These are phyloP conservation scores for Vicia sativa DNA, from an alignment of 306 rosid species.

Conservation along the genomic window DNA sequence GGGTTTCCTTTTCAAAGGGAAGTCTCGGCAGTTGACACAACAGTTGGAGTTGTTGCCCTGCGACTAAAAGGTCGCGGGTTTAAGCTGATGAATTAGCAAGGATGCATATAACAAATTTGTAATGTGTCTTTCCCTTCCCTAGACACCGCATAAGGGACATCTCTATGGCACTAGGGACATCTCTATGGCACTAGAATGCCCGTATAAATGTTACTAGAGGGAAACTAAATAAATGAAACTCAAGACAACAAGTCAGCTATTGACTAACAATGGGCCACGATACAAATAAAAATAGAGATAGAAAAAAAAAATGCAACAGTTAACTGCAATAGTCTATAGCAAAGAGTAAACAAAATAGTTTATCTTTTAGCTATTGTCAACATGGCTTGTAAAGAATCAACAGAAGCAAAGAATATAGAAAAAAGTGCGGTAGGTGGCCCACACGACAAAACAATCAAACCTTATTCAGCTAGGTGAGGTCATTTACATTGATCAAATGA, in stretches of 20 bases:
- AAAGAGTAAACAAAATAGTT: not conserved
- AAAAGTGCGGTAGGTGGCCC: not conserved
- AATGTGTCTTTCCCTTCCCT: not conserved
- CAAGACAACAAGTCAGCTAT: not conserved
- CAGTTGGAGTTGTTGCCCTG: not conserved
- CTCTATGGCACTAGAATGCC: constrained; percentile 1
- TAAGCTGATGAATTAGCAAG: not conserved
- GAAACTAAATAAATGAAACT: not conserved
- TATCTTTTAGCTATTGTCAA: not conserved
- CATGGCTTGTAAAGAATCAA: not conserved
- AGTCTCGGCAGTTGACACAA: not conserved
- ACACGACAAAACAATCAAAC: not conserved
- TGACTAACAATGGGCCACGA: not conserved
- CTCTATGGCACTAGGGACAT: not conserved
- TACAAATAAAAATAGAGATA: not conserved
- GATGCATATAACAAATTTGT: not conserved
- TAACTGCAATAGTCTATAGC: not conserved
- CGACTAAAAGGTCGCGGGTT: not conserved
- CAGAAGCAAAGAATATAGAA: not conserved
- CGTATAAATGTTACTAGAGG: not conserved
- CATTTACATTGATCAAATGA: not conserved
- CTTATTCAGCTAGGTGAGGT: not conserved
- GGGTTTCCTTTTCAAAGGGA: not conserved
- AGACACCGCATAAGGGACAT: not conserved
- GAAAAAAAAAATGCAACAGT: not conserved